Base-by-base conservation (phyloP, 2,329 filamentous ascomycete species). In the Bipolaris victoriae region DNA sequence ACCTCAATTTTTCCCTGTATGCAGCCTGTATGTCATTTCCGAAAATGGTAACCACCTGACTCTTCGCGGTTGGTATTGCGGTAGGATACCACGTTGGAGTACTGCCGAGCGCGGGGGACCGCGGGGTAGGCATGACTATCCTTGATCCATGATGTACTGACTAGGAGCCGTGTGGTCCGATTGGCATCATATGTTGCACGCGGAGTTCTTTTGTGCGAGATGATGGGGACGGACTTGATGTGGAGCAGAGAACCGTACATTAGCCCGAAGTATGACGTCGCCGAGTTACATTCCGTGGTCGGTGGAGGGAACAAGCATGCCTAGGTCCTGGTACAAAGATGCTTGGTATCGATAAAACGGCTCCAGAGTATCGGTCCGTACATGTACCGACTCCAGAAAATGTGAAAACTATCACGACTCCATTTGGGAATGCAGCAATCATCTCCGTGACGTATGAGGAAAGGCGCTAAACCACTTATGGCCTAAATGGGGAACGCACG, bases 61-160 rank as follows among this genome's bases (percentile, higher is more conserved):
- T 46, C 10, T 37, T 49, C 41, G 45, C 45, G 37, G 47, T 45
- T 62, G 39, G 37, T 41, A 22, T 43, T 50, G 41, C 36, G 37
- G 39, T 18, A 44, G 36, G 40, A 49, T 45, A 43, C 26, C 37
- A 35, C 39, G 49, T 52, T 16, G 29, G 29, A 31, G 29, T 13
- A 52, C 52, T 37, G 39, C 47, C 52, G 39, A 51, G 49, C 40
- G 36, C 55, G 44, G 49, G 52, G 58, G 50, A 49, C 51, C 57
- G 61, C 61, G 61, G 61, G 61, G 61, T 63, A 57, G 52, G 16
- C 49, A 46, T 44, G 29, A 56, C 49, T 45, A 51, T 52, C 49
- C 49, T 43, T 33, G 39, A 54, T 58, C 55, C 51, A 54, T 48
- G 47, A 36, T 37, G 33, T 49, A 33, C 39, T 45, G 43, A 49